Percentiles rank a stretch among this genome's conserved stretches.
phyloP scores from a whole-genome alignment of 208 protist species.

The Trypanosoma lewisi region DNA sequence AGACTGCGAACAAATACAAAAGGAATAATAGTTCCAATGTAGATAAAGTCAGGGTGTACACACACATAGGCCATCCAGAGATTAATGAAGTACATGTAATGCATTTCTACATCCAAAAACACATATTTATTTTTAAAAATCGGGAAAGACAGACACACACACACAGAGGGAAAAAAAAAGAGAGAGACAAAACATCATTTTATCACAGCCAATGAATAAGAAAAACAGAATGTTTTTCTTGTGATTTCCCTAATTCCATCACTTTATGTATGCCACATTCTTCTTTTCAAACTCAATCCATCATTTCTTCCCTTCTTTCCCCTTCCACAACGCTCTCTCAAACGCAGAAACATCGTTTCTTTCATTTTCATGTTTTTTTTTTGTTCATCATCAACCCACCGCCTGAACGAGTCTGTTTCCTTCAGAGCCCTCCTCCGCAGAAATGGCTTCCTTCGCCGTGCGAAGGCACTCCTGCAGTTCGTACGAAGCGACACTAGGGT shows the following conservation, averaged over 20 bases:
- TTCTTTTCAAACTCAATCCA: background rate
- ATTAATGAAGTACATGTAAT: too few relatives aligned
- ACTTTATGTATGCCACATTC: background rate
- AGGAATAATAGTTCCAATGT: too few relatives aligned
- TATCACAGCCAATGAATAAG: too few relatives aligned
- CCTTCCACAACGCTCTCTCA: background rate
- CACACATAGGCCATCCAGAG: too few relatives aligned
- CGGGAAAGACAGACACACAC: too few relatives aligned
- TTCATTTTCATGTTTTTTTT: background rate
- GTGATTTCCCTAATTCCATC: background rate
- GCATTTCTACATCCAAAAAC: too few relatives aligned
- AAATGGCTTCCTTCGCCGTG: constrained; percentile 54
- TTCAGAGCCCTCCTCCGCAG: constrained; percentile 31
- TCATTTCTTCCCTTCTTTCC: background rate
- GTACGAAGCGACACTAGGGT: constrained; percentile 78
- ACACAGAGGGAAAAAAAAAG: too few relatives aligned
- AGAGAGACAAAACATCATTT: too few relatives aligned
- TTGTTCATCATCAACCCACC: background rate
- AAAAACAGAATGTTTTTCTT: too few relatives aligned
- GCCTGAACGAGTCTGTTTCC: background rate
- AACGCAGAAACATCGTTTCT: background rate
- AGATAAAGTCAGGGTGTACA: too few relatives aligned
- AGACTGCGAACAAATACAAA: too few relatives aligned
- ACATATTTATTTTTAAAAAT: too few relatives aligned
- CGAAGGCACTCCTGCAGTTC: constrained; percentile 80